These are phyloP conservation scores for Peronospora farinosa DNA, from an alignment of 352 stramenopile genomes.

Conservation along the genomic window DNA sequence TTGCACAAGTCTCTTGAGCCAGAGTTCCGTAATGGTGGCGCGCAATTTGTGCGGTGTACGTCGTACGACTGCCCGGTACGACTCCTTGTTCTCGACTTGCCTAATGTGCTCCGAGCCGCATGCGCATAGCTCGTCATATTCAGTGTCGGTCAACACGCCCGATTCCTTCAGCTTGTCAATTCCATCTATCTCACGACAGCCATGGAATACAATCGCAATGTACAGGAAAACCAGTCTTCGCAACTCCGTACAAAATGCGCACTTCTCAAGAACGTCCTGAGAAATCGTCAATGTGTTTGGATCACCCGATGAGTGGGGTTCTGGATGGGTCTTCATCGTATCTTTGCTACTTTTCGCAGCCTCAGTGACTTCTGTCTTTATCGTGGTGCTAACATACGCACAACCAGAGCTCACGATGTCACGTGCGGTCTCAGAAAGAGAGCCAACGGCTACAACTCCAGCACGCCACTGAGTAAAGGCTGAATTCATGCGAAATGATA, in stretches of 20 bases:
- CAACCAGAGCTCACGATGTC: slow-evolving; percentile 69
- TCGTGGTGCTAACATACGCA: slow-evolving; percentile 53
- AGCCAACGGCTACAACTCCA: slow-evolving; percentile 56
- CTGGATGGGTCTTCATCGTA: not conserved
- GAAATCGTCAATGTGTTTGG: slow-evolving; percentile 33
- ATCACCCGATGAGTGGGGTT: slow-evolving; percentile 1
- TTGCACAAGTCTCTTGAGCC: slow-evolving; percentile 70
- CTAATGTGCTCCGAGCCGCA: slow-evolving; percentile 56
- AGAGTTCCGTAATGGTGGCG: slow-evolving; percentile 71
- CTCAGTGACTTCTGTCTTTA: slow-evolving; percentile 19
- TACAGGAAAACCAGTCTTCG: slow-evolving; percentile 76
- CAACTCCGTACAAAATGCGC: slow-evolving; percentile 69
- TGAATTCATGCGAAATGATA: slow-evolving; percentile 80
- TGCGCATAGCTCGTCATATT: slow-evolving; percentile 68
- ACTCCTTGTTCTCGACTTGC: slow-evolving; percentile 30
- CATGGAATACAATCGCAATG: slow-evolving; percentile 79
- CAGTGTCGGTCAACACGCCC: slow-evolving; percentile 47
- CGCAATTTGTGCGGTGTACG: slow-evolving; percentile 66
- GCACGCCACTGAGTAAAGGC: slow-evolving; percentile 73
- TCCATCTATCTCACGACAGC: slow-evolving; percentile 58
- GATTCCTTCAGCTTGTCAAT: slow-evolving; percentile 61
- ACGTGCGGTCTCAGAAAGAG: slow-evolving; percentile 52
- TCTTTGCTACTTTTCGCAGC: slow-evolving; percentile 1
- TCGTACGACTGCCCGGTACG: slow-evolving; percentile 49
- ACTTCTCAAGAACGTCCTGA: slow-evolving; percentile 61